A percentile compares a stretch with the other conserved stretches of the same genome.
Conservation (phyloP, 768 basidiomycete species). For the Leccinum aurantiacum region DNA sequence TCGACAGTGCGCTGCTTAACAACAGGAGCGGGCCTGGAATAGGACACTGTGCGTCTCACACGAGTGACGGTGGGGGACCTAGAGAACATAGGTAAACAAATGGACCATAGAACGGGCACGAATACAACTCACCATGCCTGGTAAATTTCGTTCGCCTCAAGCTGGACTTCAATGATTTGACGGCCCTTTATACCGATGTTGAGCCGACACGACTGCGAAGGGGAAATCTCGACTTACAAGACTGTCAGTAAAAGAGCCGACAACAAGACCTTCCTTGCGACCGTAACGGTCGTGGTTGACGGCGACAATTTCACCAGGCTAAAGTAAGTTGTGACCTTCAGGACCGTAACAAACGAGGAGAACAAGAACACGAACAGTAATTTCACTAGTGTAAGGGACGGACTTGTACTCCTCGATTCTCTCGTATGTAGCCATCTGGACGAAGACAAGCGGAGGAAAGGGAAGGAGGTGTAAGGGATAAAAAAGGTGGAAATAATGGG, state of each 20-base stretch:
- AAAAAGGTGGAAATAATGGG: conserved; percentile 27
- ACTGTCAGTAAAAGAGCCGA: conserved; percentile 72
- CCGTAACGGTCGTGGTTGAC: conserved; percentile 64
- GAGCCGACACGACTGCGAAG: background rate
- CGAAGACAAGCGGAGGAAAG: conserved; percentile 22
- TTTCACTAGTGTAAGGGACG: conserved; percentile 34
- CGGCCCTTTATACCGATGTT: conserved; percentile 54
- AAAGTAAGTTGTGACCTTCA: conserved; percentile 5
- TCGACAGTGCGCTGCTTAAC: conserved; percentile 60
- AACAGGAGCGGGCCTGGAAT: conserved; percentile 46
- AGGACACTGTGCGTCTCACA: conserved; percentile 70
- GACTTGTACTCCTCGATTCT: conserved; percentile 32
- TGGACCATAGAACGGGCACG: background rate
- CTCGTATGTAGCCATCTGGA: conserved; percentile 40
- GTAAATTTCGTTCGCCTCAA: conserved; percentile 68
- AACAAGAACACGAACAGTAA: conserved; percentile 28
- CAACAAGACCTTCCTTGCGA: conserved; percentile 75
- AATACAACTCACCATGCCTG: conserved; percentile 54
- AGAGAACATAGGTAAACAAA: conserved; percentile 7
- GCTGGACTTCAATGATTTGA: conserved; percentile 79
- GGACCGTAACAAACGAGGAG: background rate
- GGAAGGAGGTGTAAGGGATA: conserved; percentile 26
- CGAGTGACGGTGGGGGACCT: conserved; percentile 82
- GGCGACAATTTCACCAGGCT: conserved; percentile 83
- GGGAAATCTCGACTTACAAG: conserved; percentile 45